These are phyloP conservation scores for Wickerhamiella occidentalis DNA, from an alignment of 805 yeast genomes.

Conservation along the genomic window DNA sequence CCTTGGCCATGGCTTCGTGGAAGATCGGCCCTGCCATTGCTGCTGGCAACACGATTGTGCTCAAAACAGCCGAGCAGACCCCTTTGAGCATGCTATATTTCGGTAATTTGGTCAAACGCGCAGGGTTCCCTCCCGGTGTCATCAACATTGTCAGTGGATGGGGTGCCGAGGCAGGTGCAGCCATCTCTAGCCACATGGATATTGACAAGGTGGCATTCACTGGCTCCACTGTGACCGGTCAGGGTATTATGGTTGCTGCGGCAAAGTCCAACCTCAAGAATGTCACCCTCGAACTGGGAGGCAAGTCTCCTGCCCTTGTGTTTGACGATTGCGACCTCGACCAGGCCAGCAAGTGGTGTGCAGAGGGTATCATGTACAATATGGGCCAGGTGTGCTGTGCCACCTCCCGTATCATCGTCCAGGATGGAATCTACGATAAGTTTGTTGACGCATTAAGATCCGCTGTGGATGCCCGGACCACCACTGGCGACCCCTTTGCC, in stretches of 20 bases:
- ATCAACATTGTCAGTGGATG: constrained; percentile 59
- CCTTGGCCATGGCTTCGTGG: constrained; percentile 65
- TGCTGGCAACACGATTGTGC: constrained; percentile 60
- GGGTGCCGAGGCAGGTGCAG: constrained; percentile 57
- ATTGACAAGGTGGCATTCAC: constrained; percentile 87
- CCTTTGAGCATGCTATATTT: constrained; percentile 57
- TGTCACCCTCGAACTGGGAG: constrained; percentile 89
- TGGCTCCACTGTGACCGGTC: constrained; percentile 86
- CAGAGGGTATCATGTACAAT: constrained; percentile 76
- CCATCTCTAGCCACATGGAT: constrained; percentile 45
- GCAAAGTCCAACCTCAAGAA: constrained; percentile 57
- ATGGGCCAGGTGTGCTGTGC: constrained; percentile 96
- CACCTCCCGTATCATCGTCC: constrained; percentile 81
- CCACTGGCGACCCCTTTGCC: constrained; percentile 68
- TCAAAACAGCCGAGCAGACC: constrained; percentile 66
- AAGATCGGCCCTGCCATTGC: constrained; percentile 74
- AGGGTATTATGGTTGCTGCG: constrained; percentile 62
- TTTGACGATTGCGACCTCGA: constrained; percentile 77
- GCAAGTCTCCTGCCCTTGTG: constrained; percentile 84
- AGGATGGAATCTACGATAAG: constrained; percentile 68
- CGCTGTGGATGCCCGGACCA: constrained; percentile 5
- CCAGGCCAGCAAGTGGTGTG: constrained; percentile 58
- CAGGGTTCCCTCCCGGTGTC: constrained; percentile 69
- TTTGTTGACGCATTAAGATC: constrained; percentile 41
- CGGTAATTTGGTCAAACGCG: constrained; percentile 45